Percentiles rank a stretch among this genome's conserved stretches.
Conservation (phyloP, 2,329 filamentous ascomycete species). For the Hypoxylon sp. region DNA sequence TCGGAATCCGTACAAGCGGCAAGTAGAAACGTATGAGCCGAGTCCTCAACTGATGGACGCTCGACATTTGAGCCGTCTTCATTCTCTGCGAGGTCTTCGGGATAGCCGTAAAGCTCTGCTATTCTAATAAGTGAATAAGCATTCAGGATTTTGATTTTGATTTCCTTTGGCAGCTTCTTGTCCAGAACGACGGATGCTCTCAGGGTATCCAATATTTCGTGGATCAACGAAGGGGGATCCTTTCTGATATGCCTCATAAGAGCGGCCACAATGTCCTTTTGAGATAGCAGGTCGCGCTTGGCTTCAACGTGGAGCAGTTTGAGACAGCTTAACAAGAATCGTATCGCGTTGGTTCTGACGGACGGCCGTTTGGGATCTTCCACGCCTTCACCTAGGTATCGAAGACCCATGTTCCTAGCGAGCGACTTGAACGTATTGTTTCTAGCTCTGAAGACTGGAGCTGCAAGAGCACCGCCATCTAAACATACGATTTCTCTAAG, state of each 20-base stretch:
- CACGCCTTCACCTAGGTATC: constrained; percentile 68
- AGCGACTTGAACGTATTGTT: constrained; percentile 85
- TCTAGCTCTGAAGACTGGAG: constrained; percentile 81
- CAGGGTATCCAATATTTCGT: constrained; percentile 80
- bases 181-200: constrained; percentile 82
- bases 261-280: constrained; percentile 77
- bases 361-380: constrained; percentile 81
- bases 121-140: constrained; percentile 80
- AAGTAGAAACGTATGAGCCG: constrained; percentile 82
- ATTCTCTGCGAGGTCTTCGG: constrained; percentile 59
- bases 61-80: constrained; percentile 59
- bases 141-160: constrained; percentile 83
- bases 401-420: constrained; percentile 84
- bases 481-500: constrained; percentile 88
- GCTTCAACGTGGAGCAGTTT: constrained; percentile 82
- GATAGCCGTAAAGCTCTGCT: constrained; percentile 77
- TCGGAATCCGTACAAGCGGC: constrained; percentile 80
- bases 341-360: constrained; percentile 84
- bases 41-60: constrained; percentile 70
- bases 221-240: constrained; percentile 81
- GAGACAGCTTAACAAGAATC: constrained; percentile 84
- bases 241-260: constrained; percentile 83
- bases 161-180: constrained; percentile 77
- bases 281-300: constrained; percentile 86
- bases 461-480: constrained; percentile 86